Evolutionary conservation across 2,329 filamentous ascomycete species (phyloP).

Genomic region (Neonectria neomacrospora): DNA sequence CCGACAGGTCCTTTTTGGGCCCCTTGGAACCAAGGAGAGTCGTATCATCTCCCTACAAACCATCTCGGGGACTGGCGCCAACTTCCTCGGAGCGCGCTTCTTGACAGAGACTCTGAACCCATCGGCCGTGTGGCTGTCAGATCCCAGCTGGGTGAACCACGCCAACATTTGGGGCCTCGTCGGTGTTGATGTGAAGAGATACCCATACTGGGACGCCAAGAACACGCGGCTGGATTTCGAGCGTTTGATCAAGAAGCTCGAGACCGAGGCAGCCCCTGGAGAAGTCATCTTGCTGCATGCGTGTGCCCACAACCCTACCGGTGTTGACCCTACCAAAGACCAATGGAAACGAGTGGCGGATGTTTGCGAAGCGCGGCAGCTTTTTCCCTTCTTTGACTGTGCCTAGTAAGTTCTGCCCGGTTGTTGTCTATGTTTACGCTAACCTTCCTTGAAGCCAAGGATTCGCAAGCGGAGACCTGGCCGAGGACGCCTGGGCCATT

Average conservation of each 20-base stretch:
- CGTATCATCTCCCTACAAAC: conserved; percentile 48
- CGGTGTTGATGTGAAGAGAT: conserved; percentile 20
- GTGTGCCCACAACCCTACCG: conserved; percentile 54
- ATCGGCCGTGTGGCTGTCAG: conserved; percentile 43
- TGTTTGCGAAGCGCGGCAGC: conserved; percentile 43
- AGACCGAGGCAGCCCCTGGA: conserved; percentile 31
- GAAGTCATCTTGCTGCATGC: conserved; percentile 50
- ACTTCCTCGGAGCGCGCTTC: conserved; percentile 46
- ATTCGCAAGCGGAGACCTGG: conserved; percentile 49
- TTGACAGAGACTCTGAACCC: conserved; percentile 37
- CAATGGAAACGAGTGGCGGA: conserved; percentile 50
- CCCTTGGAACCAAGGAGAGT: too few species aligned
- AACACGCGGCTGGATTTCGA: conserved; percentile 45
- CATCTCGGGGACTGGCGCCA: conserved; percentile 51
- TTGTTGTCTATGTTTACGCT: too few species aligned
- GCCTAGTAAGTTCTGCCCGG: conserved; percentile 43
- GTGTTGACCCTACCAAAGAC: conserved; percentile 48
- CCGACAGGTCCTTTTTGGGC: too few species aligned
- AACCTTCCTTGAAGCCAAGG: conserved; percentile 43
- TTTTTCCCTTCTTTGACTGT: conserved; percentile 52
- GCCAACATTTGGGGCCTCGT: conserved; percentile 44
- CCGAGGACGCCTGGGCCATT: conserved; percentile 41
- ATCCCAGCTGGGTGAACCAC: conserved; percentile 61
- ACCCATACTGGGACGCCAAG: conserved; percentile 47
- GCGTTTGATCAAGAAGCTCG: conserved; percentile 43